Percentiles rank a stretch among this genome's conserved stretches.
These are phyloP conservation scores for Ephemerocybe angulata DNA, from an alignment of 768 basidiomycete species.

Conservation along the genomic window DNA sequence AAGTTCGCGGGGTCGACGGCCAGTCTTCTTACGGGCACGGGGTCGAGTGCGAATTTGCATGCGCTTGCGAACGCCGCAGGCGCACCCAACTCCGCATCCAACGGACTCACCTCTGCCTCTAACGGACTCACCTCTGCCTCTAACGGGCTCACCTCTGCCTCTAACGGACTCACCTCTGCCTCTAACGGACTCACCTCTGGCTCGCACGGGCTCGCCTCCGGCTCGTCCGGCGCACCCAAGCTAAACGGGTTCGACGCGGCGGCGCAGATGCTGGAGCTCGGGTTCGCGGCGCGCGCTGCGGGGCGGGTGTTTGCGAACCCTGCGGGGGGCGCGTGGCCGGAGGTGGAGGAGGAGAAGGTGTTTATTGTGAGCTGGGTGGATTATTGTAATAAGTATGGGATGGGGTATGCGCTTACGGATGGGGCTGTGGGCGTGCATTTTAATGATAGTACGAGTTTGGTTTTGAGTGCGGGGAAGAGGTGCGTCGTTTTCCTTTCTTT, in stretches of 20 bases:
- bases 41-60: no score
- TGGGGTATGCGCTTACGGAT: constrained; percentile 96
- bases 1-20: no score
- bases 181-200: no score
- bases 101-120: no score
- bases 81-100: no score
- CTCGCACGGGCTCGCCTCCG: no score
- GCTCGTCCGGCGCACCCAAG: constrained; percentile 22
- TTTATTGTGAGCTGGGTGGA: constrained; percentile 99
- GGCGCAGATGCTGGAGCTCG: constrained; percentile 43
- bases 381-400: constrained; percentile 99
- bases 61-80: no score
- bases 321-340: constrained; percentile 6
- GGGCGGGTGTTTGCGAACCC: constrained; percentile 54
- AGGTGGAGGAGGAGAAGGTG: constrained; percentile 62
- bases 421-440: constrained; percentile 94
- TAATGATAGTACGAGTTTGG: constrained; percentile 88
- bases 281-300: constrained; percentile 64
- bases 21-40: no score
- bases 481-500: constrained; percentile 40
- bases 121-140: no score
- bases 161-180: no score
- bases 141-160: no score
- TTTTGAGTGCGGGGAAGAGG: constrained; percentile 85
- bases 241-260: constrained; percentile 68